phyloP scores from a whole-genome alignment of 345 rosid genomes.

The Microcos paniculata region DNA sequence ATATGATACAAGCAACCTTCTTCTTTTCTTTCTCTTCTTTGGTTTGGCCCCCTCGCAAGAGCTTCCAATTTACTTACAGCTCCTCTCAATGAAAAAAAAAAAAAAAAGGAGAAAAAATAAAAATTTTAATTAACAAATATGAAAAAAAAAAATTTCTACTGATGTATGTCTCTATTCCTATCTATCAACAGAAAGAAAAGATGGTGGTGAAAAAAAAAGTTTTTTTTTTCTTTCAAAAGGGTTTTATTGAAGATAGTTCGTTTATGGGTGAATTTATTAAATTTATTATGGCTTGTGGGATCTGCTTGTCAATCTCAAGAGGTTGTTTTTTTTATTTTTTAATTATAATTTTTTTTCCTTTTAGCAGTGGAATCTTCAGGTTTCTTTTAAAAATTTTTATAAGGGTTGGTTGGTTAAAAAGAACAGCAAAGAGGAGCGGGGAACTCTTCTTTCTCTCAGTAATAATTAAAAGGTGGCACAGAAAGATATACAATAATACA shows the following conservation, averaged over 20 bases:
- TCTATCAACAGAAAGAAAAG: background rate
- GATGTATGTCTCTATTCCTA: background rate
- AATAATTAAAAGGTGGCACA: constrained; percentile 45
- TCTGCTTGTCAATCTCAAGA: constrained; percentile 79
- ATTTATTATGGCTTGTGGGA: constrained; percentile 47
- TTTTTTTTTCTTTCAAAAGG: constrained; percentile 26
- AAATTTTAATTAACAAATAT: constrained; percentile 7
- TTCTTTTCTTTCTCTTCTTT: constrained; percentile 17
- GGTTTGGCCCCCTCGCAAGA: background rate
- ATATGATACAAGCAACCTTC: background rate
- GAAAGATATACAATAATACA: constrained; percentile 36
- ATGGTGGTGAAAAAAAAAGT: constrained; percentile 43
- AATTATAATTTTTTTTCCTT: constrained; percentile 5
- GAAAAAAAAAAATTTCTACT: constrained; percentile 12
- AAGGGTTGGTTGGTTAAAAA: constrained; percentile 20
- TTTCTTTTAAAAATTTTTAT: constrained; percentile 4
- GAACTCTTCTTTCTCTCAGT: background rate
- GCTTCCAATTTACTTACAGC: constrained; percentile 32
- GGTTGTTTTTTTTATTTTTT: constrained; percentile 26
- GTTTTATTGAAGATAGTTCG: constrained; percentile 50
- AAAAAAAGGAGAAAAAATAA: constrained; percentile 15
- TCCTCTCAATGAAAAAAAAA: constrained; percentile 23
- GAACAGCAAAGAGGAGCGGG: constrained; percentile 19
- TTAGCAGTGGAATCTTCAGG: constrained; percentile 33
- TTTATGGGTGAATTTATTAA: constrained; percentile 34